Evolutionary conservation across 1,284 basidiomycete species (phyloP).

Genomic region (Moesziomyces globuligerus): DNA sequence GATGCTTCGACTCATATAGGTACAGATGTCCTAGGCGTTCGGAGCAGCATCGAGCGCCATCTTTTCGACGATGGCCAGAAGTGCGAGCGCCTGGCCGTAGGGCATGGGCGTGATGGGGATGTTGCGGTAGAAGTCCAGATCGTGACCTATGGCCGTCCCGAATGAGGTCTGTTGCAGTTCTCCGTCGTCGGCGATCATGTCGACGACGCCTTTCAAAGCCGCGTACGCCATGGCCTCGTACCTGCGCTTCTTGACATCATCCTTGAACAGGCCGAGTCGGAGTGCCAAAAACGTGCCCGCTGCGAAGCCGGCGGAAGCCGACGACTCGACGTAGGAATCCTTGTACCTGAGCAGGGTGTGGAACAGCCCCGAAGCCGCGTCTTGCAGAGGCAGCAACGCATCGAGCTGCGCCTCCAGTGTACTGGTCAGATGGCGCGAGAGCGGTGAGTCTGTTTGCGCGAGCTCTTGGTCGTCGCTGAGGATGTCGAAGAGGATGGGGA

Average conservation of each 20-base stretch:
- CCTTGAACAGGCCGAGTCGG: constrained; percentile 71
- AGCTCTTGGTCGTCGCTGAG: constrained; percentile 33
- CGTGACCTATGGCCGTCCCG: constrained; percentile 72
- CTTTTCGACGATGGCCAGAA: constrained; percentile 67
- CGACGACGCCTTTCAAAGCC: constrained; percentile 73
- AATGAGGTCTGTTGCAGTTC: constrained; percentile 71
- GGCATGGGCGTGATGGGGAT: constrained; percentile 77
- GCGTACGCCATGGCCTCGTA: constrained; percentile 71
- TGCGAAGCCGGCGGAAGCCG: constrained; percentile 75
- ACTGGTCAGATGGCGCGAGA: constrained; percentile 70
- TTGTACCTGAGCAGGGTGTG: constrained; percentile 75
- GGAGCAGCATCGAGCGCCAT: constrained; percentile 16
- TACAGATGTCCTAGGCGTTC: constrained; percentile 7
- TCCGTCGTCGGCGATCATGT: constrained; percentile 72
- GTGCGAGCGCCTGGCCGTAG: constrained; percentile 75
- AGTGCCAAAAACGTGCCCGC: constrained; percentile 74
- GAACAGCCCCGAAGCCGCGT: constrained; percentile 73
- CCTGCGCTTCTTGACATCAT: constrained; percentile 64
- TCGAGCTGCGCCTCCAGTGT: constrained; percentile 73
- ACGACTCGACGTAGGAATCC: constrained; percentile 74
- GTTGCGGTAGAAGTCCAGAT: constrained; percentile 73
- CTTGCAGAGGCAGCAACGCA: constrained; percentile 72
- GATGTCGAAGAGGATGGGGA: constrained; percentile 75
- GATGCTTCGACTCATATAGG: too few relatives aligned
- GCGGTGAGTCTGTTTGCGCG: constrained; percentile 7